These are phyloP conservation scores for Coemansia sp. DNA, from an alignment of 192 early-diverging fungal species.

Conservation along the genomic window DNA sequence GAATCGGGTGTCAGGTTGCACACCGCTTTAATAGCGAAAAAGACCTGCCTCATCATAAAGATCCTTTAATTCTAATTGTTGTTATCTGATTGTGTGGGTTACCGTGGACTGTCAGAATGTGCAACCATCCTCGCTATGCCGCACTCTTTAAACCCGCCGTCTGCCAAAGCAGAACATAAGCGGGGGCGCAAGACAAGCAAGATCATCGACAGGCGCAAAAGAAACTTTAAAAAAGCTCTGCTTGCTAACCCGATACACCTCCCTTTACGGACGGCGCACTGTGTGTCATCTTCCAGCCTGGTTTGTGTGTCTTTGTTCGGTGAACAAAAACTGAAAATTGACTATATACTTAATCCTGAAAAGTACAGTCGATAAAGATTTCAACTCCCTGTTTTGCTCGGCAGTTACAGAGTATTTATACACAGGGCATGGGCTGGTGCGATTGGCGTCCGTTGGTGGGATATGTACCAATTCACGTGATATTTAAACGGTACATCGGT, in stretches of 20 bases:
- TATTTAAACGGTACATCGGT: too few species aligned
- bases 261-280: slow-evolving; percentile 55
- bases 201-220: slow-evolving; percentile 31
- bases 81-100: not conserved
- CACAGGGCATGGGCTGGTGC: not conserved
- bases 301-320: slow-evolving; percentile 48
- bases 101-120: slow-evolving; percentile 47
- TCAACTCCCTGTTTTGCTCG: not conserved
- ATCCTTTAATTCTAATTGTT: too few species aligned
- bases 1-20: too few species aligned
- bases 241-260: slow-evolving; percentile 15
- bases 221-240: not conserved
- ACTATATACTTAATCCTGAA: slow-evolving; percentile 57
- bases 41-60: too few species aligned
- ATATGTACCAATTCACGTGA: too few species aligned
- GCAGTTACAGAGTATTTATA: not conserved
- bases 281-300: slow-evolving; percentile 49
- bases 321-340: slow-evolving; percentile 55
- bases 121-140: slow-evolving; percentile 49
- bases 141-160: slow-evolving; percentile 27
- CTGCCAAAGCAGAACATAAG: slow-evolving; percentile 6
- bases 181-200: slow-evolving; percentile 46
- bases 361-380: slow-evolving; percentile 49
- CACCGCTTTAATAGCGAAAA: too few species aligned
- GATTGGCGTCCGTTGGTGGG: not conserved